Base-by-base conservation (phyloP, 805 yeast species). In the Sungouiozyma ichnusensis region DNA sequence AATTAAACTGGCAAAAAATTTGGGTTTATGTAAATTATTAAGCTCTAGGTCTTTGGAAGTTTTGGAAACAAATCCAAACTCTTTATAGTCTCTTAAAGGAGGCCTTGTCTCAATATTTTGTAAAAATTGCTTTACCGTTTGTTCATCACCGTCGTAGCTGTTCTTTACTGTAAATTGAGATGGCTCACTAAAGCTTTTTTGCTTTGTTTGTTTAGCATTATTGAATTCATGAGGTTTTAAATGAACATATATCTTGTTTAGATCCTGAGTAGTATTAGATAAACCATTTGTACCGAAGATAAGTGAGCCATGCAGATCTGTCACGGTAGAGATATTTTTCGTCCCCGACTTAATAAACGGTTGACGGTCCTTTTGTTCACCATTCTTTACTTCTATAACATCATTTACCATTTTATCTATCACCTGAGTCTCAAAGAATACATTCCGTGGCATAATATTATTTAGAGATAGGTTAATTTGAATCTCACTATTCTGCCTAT, bases 91-190 rank as follows among this genome's bases (percentile, higher is more conserved):
- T 35, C 69, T 71, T 40, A 80, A 55, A 0, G 72, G 64, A 0
- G 86, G 83, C 33, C 73, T 77, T 42, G 79, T 69, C 16, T 66
- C 66, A 16, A 79, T 66, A 14, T 67, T 68, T 9, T 67, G 64
- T 40, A 87, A 65, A 52, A 73, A 81, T 35, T 72, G 69, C 40
- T 73, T 53, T 27, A 87, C 76, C 45, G 74, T 77, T 1, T 79
- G 79, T 52, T 82, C 80, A 19, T 66, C 62, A 0, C 95, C 95
- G 2, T 66, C 69, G 55, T 85, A 86, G 51, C 81, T 80, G 51
- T 76, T 78, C 33, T 62, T 63, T 16, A 73, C 57, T 15, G 62
- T 59, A 32, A 51, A 58, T 13, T 45, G 29, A 2, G 64, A 67
- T 57, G 15, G 64, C 54, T 32, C 60, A 13, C 59, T 42, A 53